Evolutionary conservation across 2,329 filamentous ascomycete species (phyloP), one percentile per base, ranked within the genome.

Genomic region (Sporothrix euskadiensis): DNA sequence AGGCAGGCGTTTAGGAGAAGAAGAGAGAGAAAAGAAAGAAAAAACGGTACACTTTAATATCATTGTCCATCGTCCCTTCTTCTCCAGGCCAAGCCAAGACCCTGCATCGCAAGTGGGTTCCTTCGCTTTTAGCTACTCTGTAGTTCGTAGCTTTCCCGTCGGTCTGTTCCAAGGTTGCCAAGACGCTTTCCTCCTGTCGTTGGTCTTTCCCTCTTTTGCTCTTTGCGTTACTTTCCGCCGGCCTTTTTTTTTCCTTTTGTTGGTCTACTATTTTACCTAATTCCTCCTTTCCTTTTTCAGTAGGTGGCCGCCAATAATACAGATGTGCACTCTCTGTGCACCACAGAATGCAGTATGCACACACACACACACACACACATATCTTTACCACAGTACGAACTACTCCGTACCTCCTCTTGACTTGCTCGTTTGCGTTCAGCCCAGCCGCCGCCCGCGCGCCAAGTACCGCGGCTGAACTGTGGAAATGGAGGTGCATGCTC

Each of bases 1-100:
- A 68, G 65, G 65, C 65, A 68, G 65, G 44, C 65, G 65, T 68
- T 49, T 68, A 68, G 35, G n/a, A 47, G 26, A 26, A 26, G 26
- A 26, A 26, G 26, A 26, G 26, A 26, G 26, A 26, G 26, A 26
- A 26, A 26, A 26, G 26, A 26, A 26, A 26, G 26, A 26, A 26
- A 12, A 66, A 30, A 66, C 61, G 61, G 61, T 16, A 35, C 26
- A 26, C 26, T 26, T 26, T 26, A 26, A 26, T 26, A 26, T 26
- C 26, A 26, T 26, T 26, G 32, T 7, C 14, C 7, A 26, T 61
- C 30, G n/a, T 56, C n/a, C n/a, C 19, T 10, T 26, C 19, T 61
- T 65, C 30, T 61, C 22, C 54, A 30, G 54, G 26, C 22, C 57
- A 39, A 63, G 57, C 57, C 32, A 61, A n/a, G 16, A 35, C 57